Conservation (phyloP, 495 filamentous ascomycete genomes). For the Xylaria sp. region DNA sequence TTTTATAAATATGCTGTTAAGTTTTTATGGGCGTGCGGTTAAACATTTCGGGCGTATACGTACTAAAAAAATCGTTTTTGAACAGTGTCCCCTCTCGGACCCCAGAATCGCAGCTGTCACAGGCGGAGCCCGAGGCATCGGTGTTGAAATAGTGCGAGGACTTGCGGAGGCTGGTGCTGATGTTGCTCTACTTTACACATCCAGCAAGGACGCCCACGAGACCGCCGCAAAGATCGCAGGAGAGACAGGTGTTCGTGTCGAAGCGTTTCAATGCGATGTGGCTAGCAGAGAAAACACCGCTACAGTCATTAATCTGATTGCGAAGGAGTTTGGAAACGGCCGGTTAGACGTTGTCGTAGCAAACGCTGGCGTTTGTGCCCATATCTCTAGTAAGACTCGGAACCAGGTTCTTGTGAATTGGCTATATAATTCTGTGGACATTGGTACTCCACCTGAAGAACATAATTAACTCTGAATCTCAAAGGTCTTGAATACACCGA, state of each 20-base stretch:
- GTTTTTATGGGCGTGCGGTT: no score
- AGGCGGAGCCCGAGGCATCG: slow-evolving; percentile 55
- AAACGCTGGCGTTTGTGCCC: slow-evolving; percentile 36
- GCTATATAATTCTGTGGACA: background rate
- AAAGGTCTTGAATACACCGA: slow-evolving; percentile 36
- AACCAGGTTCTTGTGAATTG: background rate
- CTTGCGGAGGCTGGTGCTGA: slow-evolving; percentile 51
- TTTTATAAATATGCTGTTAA: no score
- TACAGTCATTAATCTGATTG: slow-evolving; percentile 50
- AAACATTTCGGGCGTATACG: no score
- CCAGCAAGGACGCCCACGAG: slow-evolving; percentile 38
- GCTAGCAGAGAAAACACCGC: slow-evolving; percentile 55
- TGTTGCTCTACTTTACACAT: slow-evolving; percentile 47
- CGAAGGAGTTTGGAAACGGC: slow-evolving; percentile 57
- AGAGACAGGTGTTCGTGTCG: slow-evolving; percentile 61
- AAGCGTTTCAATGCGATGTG: slow-evolving; percentile 67
- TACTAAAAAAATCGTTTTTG: no score
- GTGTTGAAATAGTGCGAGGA: slow-evolving; percentile 44
- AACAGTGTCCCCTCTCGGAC: no score
- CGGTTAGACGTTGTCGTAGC: slow-evolving; percentile 39
- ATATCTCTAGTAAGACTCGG: slow-evolving; percentile 28
- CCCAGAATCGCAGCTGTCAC: slow-evolving; percentile 54
- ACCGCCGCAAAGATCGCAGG: slow-evolving; percentile 59
- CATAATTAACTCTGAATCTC: background rate
- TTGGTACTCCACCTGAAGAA: no score